These are phyloP conservation scores for Pilobolus umbonatus DNA, from an alignment of 192 early-diverging fungal species.

Conservation along the genomic window DNA sequence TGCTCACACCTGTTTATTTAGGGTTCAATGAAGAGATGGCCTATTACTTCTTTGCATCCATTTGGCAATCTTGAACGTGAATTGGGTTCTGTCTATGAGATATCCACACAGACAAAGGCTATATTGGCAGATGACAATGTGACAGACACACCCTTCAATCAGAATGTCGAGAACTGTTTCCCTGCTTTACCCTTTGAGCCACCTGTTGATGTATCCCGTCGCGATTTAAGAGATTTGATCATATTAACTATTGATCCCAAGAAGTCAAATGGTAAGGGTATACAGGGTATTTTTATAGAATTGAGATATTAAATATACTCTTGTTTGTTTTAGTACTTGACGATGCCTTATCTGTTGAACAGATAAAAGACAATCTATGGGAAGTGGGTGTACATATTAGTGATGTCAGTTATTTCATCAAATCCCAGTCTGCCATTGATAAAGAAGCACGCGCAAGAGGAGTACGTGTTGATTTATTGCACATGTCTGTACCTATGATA, in stretches of 20 bases:
- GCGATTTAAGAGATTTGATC: constrained; percentile 65
- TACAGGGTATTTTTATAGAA: background rate
- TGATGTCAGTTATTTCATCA: constrained; percentile 96
- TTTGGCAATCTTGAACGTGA: constrained; percentile 65
- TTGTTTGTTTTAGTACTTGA: constrained; percentile 46
- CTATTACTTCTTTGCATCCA: constrained; percentile 62
- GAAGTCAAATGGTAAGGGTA: constrained; percentile 57
- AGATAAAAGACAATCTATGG: constrained; percentile 57
- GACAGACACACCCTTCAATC: constrained; percentile 61
- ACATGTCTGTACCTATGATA: constrained; percentile 95
- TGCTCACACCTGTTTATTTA: background rate
- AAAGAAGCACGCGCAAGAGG: constrained; percentile 86
- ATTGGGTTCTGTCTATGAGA: constrained; percentile 72
- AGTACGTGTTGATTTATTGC: constrained; percentile 91
- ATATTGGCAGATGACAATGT: constrained; percentile 84
- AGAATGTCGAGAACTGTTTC: constrained; percentile 71
- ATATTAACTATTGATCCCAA: constrained; percentile 91
- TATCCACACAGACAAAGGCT: constrained; percentile 75
- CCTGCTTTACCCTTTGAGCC: constrained; percentile 79
- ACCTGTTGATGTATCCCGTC: constrained; percentile 58
- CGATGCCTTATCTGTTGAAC: constrained; percentile 68
- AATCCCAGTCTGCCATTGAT: constrained; percentile 89
- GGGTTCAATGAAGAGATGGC: constrained; percentile 69
- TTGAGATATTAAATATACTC: background rate
- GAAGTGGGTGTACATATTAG: constrained; percentile 87